A percentile compares a stretch with the other conserved stretches of the same genome.
These are phyloP conservation scores for Scutellaria baicalensis DNA, from an alignment of 257 asterid genomes.

Conservation along the genomic window DNA sequence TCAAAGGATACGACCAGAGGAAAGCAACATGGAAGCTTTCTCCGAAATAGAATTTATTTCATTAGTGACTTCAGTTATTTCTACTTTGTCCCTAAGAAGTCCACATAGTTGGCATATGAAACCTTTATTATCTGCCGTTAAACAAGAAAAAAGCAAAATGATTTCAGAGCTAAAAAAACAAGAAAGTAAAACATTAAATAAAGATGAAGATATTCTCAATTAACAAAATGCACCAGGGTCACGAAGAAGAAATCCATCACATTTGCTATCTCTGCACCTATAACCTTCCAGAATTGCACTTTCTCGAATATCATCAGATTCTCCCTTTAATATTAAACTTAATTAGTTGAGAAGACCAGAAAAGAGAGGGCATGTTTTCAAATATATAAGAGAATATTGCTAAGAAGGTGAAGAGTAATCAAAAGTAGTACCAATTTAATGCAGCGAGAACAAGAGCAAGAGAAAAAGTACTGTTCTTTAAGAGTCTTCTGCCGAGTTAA, in stretches of 20 bases:
- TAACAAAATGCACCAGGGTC: conserved; percentile 43
- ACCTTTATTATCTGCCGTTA: conserved; percentile 58
- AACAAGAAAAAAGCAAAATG: conserved; percentile 1
- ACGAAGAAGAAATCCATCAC: conserved; percentile 68
- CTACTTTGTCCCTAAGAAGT: conserved; percentile 70
- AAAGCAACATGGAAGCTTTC: conserved; percentile 42
- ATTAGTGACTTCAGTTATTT: conserved; percentile 30
- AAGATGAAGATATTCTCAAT: not conserved
- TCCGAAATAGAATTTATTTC: conserved; percentile 52
- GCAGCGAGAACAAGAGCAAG: conserved; percentile 80
- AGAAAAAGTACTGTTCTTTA: conserved; percentile 84
- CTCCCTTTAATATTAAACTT: conserved; percentile 44
- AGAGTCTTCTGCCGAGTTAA: conserved; percentile 76
- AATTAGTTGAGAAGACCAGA: conserved; percentile 14
- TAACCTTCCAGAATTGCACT: conserved; percentile 90
- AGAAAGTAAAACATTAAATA: not conserved
- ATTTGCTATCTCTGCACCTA: conserved; percentile 56
- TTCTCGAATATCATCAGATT: conserved; percentile 72
- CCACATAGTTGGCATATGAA: conserved; percentile 85
- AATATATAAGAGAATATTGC: not conserved
- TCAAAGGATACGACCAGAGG: conserved; percentile 67
- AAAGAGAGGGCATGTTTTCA: not conserved
- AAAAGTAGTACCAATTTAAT: conserved; percentile 49
- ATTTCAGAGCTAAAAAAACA: not conserved
- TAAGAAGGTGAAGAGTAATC: not conserved